Conservation (phyloP, 768 basidiomycete species). For the Fibroporia radiculosa region DNA sequence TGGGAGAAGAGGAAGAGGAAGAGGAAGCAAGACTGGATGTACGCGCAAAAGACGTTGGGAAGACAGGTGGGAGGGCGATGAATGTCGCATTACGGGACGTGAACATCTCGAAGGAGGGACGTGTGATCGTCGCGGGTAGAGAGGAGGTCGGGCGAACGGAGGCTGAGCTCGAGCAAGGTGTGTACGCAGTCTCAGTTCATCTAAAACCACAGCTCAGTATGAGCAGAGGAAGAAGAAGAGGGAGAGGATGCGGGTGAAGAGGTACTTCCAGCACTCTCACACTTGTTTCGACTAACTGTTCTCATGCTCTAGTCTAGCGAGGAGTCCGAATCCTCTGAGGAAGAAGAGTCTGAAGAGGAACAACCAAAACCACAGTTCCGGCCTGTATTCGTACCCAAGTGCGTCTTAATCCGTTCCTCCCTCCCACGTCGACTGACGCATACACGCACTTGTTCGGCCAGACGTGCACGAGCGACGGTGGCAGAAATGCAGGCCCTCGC, state of each 20-base stretch:
- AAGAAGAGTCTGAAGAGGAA: conserved; percentile 61
- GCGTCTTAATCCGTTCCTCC: conserved; percentile 20
- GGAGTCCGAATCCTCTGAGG: conserved; percentile 57
- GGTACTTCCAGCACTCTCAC: conserved; percentile 26
- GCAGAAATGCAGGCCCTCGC: conserved; percentile 59
- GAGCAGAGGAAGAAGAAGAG: conserved; percentile 38
- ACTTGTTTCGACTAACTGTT: conserved; percentile 6
- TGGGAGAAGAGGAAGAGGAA: conserved; percentile 41
- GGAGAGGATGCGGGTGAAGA: conserved; percentile 39
- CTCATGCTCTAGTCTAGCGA: conserved; percentile 63
- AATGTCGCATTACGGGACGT: conserved; percentile 75
- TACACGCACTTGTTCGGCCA: conserved; percentile 22
- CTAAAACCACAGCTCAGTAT: background rate
- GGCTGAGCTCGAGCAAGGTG: conserved; percentile 16
- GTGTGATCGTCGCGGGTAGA: conserved; percentile 71
- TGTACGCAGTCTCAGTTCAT: background rate
- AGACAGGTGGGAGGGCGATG: conserved; percentile 43
- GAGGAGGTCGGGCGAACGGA: conserved; percentile 74
- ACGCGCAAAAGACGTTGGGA: conserved; percentile 11
- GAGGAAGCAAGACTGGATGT: conserved; percentile 26
- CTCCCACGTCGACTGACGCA: background rate
- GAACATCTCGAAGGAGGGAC: conserved; percentile 71
- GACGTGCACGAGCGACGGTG: conserved; percentile 71
- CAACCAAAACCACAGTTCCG: conserved; percentile 71
- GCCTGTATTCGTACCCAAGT: conserved; percentile 96